Conservation (phyloP, 495 filamentous ascomycete species). For the Hapsidospora chrysogenum region DNA sequence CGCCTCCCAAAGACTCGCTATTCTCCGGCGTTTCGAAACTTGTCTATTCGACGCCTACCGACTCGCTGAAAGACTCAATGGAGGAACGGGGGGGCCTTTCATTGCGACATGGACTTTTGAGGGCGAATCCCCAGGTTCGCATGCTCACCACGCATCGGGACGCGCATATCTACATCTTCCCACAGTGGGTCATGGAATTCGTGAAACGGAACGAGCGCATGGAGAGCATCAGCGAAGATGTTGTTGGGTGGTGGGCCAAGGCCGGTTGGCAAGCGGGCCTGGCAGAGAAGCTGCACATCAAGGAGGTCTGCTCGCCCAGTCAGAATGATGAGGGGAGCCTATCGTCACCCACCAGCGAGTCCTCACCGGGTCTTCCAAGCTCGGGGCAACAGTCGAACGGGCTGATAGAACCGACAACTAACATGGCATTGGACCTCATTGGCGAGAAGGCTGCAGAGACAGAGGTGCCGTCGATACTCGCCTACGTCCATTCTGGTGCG, state of each 20-base stretch:
- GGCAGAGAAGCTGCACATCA: slow-evolving; percentile 56
- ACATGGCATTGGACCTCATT: not conserved
- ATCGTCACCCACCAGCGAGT: slow-evolving; percentile 9
- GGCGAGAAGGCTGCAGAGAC: slow-evolving; percentile 7
- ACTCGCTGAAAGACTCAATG: slow-evolving; percentile 65
- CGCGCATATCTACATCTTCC: slow-evolving; percentile 85
- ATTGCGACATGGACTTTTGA: slow-evolving; percentile 52
- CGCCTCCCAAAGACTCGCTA: slow-evolving; percentile 41
- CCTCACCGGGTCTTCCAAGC: not conserved
- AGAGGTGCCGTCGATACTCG: slow-evolving; percentile 52
- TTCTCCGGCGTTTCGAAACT: slow-evolving; percentile 45
- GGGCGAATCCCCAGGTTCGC: slow-evolving; percentile 53
- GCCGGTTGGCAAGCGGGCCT: slow-evolving; percentile 76
- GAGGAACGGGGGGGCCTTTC: slow-evolving; percentile 54
- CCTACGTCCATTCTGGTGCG: slow-evolving; percentile 47
- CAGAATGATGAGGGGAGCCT: slow-evolving; percentile 14
- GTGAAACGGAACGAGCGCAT: slow-evolving; percentile 59
- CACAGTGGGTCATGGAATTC: slow-evolving; percentile 79
- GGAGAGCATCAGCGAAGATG: slow-evolving; percentile 78
- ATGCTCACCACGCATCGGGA: slow-evolving; percentile 70
- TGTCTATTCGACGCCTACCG: slow-evolving; percentile 62
- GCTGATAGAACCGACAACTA: not conserved
- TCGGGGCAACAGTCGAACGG: not conserved
- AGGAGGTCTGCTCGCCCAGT: slow-evolving; percentile 38
- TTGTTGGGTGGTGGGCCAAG: slow-evolving; percentile 92